A percentile compares a stretch with the other conserved stretches of the same genome.
Evolutionary conservation across 2,329 filamentous ascomycete species (phyloP).

Genomic region (Apiospora marii): DNA sequence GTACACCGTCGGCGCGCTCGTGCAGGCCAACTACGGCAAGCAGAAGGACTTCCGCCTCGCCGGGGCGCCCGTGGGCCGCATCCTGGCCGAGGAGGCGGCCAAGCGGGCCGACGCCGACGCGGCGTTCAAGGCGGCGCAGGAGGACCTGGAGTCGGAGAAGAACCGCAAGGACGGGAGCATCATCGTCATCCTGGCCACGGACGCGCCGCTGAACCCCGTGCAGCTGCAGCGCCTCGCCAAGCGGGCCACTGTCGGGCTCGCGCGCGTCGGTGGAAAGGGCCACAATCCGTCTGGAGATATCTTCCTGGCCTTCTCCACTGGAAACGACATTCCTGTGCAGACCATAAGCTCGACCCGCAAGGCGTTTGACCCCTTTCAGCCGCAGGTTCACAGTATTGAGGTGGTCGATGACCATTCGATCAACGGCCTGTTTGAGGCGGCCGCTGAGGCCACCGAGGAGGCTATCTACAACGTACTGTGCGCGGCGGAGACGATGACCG

Average conservation of each 20-base stretch:
- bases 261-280: slow-evolving; percentile 67
- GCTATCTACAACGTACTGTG: slow-evolving; percentile 70
- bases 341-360: slow-evolving; percentile 40
- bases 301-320: slow-evolving; percentile 73
- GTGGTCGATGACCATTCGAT: slow-evolving; percentile 66
- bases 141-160: slow-evolving; percentile 45
- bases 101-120: slow-evolving; percentile 35
- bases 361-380: slow-evolving; percentile 51
- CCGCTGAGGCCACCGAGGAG: slow-evolving; percentile 69
- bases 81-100: slow-evolving; percentile 56
- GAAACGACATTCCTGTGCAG: slow-evolving; percentile 57
- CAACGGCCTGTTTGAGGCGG: slow-evolving; percentile 67
- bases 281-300: slow-evolving; percentile 71
- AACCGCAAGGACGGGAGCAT: slow-evolving; percentile 68
- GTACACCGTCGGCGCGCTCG: slow-evolving; percentile 68
- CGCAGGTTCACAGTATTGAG: slow-evolving; percentile 48
- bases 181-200: slow-evolving; percentile 66
- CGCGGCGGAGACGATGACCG: slow-evolving; percentile 66
- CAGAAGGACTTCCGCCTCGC: slow-evolving; percentile 63
- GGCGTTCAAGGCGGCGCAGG: slow-evolving; percentile 40
- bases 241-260: slow-evolving; percentile 67
- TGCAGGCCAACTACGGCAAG: slow-evolving; percentile 72
- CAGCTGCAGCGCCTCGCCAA: slow-evolving; percentile 66
- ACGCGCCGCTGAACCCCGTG: slow-evolving; percentile 64
- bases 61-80: slow-evolving; percentile 67